phyloP scores from a whole-genome alignment of 345 rosid species.

The Bruguiera sexangula region DNA sequence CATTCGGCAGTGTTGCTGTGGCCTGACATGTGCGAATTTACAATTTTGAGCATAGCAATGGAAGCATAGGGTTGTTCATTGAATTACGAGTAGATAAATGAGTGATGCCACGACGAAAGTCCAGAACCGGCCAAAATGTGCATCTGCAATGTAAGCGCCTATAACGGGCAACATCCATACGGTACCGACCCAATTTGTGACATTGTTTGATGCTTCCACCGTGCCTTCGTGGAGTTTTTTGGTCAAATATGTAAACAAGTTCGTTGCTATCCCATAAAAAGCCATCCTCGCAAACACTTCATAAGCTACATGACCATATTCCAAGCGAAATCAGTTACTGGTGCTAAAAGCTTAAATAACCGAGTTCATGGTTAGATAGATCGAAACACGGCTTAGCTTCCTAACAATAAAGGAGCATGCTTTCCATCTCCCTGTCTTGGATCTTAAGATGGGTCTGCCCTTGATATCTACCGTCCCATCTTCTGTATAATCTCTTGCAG shows the following conservation, averaged over 20 bases:
- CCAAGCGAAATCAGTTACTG: background rate
- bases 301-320: conserved; percentile 34
- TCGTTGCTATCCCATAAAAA: conserved; percentile 56
- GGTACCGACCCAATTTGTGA: conserved; percentile 58
- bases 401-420: conserved; percentile 61
- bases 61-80: background rate
- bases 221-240: conserved; percentile 56
- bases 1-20: too few relatives aligned
- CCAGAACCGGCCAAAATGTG: conserved; percentile 58
- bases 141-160: conserved; percentile 62
- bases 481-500: conserved; percentile 35
- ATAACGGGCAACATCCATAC: conserved; percentile 55
- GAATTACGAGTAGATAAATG: conserved; percentile 41
- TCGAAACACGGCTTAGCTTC: conserved; percentile 11
- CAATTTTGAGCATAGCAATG: background rate
- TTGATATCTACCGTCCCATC: conserved; percentile 59
- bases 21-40: too few relatives aligned
- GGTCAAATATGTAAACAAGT: conserved; percentile 48
- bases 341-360: background rate
- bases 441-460: conserved; percentile 48
- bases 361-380: too few relatives aligned
- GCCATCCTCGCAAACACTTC: conserved; percentile 76
- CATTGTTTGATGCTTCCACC: conserved; percentile 52
- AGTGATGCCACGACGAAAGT: conserved; percentile 45
- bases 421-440: conserved; percentile 53